These are phyloP conservation scores for Magnusiomyces fungicola DNA, from an alignment of 1,139 yeast genomes.

Conservation along the genomic window DNA sequence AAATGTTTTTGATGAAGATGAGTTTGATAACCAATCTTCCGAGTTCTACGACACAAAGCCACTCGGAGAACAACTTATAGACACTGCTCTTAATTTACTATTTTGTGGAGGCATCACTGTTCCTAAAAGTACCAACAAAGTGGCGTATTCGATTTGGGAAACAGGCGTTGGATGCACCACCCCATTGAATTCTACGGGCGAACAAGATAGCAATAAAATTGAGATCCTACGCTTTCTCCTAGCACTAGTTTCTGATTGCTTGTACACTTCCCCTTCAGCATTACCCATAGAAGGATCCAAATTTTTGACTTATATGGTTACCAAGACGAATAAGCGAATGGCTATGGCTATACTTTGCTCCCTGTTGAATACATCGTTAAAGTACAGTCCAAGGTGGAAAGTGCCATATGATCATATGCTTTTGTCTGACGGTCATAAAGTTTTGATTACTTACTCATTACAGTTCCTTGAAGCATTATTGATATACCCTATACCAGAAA, in stretches of 20 bases:
- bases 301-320: constrained; percentile 52
- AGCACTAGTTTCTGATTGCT: constrained; percentile 54
- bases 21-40: constrained; percentile 7
- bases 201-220: constrained; percentile 56
- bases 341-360: constrained; percentile 56
- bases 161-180: constrained; percentile 59
- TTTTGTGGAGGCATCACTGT: constrained; percentile 59
- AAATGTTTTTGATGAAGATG: constrained; percentile 1
- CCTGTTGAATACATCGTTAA: constrained; percentile 48
- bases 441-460: constrained; percentile 49
- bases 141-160: constrained; percentile 51
- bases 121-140: constrained; percentile 25
- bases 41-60: constrained; percentile 24
- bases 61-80: constrained; percentile 46
- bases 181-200: constrained; percentile 38
- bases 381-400: constrained; percentile 36
- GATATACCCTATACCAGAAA: constrained; percentile 54
- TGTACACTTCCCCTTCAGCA: constrained; percentile 46
- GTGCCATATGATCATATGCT: constrained; percentile 34
- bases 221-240: constrained; percentile 59
- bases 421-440: constrained; percentile 42
- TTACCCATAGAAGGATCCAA: constrained; percentile 48
- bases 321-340: constrained; percentile 45
- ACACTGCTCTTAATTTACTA: constrained; percentile 44
- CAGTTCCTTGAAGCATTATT: constrained; percentile 59